Base-by-base conservation (phyloP, 306 rosid species). In the Arachis hypogaea region DNA sequence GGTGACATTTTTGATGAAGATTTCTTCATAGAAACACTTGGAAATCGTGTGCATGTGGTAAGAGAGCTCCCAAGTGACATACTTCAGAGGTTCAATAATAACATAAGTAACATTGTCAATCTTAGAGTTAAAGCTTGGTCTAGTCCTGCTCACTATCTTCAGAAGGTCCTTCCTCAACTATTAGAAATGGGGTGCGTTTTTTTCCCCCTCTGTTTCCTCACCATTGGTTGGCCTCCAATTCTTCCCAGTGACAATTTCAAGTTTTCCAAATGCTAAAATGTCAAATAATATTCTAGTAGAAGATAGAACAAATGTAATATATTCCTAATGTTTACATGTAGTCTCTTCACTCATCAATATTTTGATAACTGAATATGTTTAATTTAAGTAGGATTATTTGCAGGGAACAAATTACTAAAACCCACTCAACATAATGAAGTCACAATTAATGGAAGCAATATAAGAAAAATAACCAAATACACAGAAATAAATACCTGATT, bases 111-210 rank as follows among this genome's bases (percentile, higher is more conserved):
- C 80, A 91, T 94, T 75, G 95, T 91, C 70, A 94, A 94, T 82
- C 89, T 94, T 81, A 84, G 98, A 77, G 89, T 94, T 77, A 94
- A 94, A 87, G 98, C 87, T 66, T 94, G 97, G 98, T 89, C 98
- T 51, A 91, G 95, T 86, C 76, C 97, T 18, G 58, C 87, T 73
- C 76, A 94, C 85, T 94, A 94, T 91, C 83, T 91, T 70, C 94
- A 87, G 47, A 94, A 91, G 85, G 98, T 94, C 79, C 97, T 94
- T 76, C 98, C 98, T 6, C 86, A 86, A 81, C 89, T 94, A 81
- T 59, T 84, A 80, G 82, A 81, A 71, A 77, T 88, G 89, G 81
- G 94, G 97, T 91, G 81, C 52, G 93, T 68, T 57, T 50, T 38
- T 74, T 63, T 83, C 64, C 60, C 58, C 41, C 30, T 55, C 8